Evolutionary conservation across 306 rosid genomes (phyloP).

Genomic region (Alnus rubra): DNA sequence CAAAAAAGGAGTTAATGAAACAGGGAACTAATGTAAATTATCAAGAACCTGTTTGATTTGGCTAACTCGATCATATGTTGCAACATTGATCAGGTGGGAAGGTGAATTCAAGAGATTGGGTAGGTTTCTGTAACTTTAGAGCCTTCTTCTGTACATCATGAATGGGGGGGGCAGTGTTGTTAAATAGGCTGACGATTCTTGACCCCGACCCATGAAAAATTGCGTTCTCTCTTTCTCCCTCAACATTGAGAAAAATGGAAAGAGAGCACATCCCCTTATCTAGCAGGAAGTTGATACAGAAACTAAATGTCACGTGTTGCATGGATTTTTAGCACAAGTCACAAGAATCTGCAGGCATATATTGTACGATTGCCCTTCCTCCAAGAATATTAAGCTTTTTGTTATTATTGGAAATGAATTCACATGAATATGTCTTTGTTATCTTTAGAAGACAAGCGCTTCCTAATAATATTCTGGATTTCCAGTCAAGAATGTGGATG

Average conservation of each 20-base stretch:
- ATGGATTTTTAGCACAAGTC: slow-evolving; percentile 27
- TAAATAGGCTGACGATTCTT: slow-evolving; percentile 56
- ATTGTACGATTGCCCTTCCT: background rate
- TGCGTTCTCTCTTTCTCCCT: background rate
- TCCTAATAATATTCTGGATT: background rate
- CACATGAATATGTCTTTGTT: background rate
- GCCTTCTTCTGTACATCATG: slow-evolving; percentile 43
- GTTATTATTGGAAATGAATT: slow-evolving; percentile 18
- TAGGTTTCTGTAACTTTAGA: slow-evolving; percentile 44
- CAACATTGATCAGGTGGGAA: slow-evolving; percentile 70
- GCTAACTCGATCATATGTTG: slow-evolving; percentile 45
- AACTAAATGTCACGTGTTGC: slow-evolving; percentile 21
- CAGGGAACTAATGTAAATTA: slow-evolving; percentile 59
- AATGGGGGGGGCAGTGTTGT: slow-evolving; percentile 30
- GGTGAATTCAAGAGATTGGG: slow-evolving; percentile 51
- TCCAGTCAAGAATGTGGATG: too few species aligned
- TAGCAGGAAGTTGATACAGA: slow-evolving; percentile 22
- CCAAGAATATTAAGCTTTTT: background rate
- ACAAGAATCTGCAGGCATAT: slow-evolving; percentile 37
- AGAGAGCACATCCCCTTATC: slow-evolving; percentile 4
- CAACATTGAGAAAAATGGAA: slow-evolving; percentile 5
- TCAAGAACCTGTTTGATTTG: slow-evolving; percentile 43
- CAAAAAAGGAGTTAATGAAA: slow-evolving; percentile 32
- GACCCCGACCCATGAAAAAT: slow-evolving; percentile 50
- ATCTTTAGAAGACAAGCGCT: background rate